Evolutionary conservation across 2,329 filamentous ascomycete genomes (phyloP), one percentile per base, ranked within the genome.

Genomic region (Aspergillus ustus): DNA sequence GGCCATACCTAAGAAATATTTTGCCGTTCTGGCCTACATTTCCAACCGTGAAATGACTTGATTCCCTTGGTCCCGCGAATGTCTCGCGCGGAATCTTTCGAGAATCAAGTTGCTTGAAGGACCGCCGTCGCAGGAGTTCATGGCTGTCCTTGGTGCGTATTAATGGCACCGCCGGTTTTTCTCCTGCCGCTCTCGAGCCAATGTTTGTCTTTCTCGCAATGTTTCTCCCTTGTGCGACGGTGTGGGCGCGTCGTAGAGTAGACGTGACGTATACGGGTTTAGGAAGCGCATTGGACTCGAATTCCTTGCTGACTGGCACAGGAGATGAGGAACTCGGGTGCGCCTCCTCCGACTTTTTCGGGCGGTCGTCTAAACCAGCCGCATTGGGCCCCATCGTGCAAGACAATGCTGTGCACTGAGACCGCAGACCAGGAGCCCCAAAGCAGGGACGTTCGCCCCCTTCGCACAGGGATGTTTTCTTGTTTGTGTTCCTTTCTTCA

Each of bases 21-120:
- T 89, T 88, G 44, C 91, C 91, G 77, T 93, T 92, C 73, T 92
- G 91, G 25, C 91, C 91, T 62, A 94, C 91, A 75, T 93, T 93
- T 54, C 89, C 87, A 58, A 94, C 91, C 2, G 90, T 88, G 73
- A 94, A 93, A 70, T 91, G 88, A 58, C 89, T 85, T 52, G 87
- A 89, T 73, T 89, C 87, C 62, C 88, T 84, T 37, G 85, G 84
- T 58, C 82, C 87, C 51, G 87, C 85, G 60, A 82, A 78, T 61
- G 84, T 84, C 70, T 91, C 89, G 56, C 70, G 66, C 11, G 85
- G 82, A n/a, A 82, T 78, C 69, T 69, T 67, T 22, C 79, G 81
- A 71, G 82, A 86, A 60, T 84, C 83, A 11, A 81, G 74, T 22
- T 73, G 74, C 64, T 76, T 77, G 43, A 72, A 68, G 5, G 77